These are phyloP conservation scores for Cinnamomum micranthum DNA, from an alignment of 164 flowering plant species.

Conservation along the genomic window DNA sequence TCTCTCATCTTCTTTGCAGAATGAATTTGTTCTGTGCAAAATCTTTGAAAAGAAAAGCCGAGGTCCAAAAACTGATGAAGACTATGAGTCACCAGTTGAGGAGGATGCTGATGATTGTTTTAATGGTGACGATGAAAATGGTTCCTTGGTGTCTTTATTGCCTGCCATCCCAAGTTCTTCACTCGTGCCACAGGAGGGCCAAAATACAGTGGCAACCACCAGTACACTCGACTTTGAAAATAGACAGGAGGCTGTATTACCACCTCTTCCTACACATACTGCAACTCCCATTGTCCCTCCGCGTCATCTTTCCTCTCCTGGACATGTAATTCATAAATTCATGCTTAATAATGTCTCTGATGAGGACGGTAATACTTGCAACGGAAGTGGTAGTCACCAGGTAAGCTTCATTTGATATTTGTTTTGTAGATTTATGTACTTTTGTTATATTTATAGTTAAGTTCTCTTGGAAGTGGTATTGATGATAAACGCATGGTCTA, in stretches of 20 bases:
- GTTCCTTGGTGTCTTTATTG: not conserved
- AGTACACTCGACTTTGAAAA: not conserved
- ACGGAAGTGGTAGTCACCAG: conserved; percentile 7
- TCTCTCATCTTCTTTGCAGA: not conserved
- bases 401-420: conserved; percentile 8
- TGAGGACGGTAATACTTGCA: conserved; percentile 4
- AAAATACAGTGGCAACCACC: not conserved
- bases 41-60: conserved; percentile 30
- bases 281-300: not conserved
- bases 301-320: conserved; percentile 4
- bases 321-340: conserved; percentile 4
- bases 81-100: conserved; percentile 45
- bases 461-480: not conserved
- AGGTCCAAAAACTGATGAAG: conserved; percentile 54
- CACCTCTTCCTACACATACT: conserved; percentile 13
- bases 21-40: conserved; percentile 21
- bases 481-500: not conserved
- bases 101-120: conserved; percentile 39
- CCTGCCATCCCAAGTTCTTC: conserved; percentile 5
- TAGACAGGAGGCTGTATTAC: conserved; percentile 8
- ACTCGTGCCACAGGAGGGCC: not conserved
- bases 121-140: conserved; percentile 3
- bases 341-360: not conserved
- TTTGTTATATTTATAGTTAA: no score
- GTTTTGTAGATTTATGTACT: no score